These are phyloP conservation scores for Termitomyces eurrhizus DNA, from an alignment of 768 basidiomycete species.

Conservation along the genomic window DNA sequence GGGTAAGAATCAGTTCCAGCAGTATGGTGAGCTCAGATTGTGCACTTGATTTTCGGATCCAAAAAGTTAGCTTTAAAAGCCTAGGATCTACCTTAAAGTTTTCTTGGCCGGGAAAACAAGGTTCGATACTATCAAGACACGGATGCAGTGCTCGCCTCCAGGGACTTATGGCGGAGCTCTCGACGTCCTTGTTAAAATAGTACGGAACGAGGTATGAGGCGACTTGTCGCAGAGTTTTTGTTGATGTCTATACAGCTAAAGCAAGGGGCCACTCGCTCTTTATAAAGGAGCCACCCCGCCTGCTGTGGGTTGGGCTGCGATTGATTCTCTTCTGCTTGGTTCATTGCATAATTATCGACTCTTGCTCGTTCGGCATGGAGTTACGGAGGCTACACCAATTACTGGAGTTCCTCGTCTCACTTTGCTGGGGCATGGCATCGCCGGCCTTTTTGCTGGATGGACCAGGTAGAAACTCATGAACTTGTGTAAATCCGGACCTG, in stretches of 20 bases:
- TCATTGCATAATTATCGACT: conserved; percentile 73
- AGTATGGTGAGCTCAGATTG: conserved; percentile 6
- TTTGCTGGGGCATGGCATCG: conserved; percentile 59
- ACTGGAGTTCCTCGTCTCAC: conserved; percentile 48
- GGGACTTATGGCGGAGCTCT: conserved; percentile 60
- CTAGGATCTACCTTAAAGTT: conserved; percentile 2
- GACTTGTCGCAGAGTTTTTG: not conserved
- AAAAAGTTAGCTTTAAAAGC: conserved; percentile 3
- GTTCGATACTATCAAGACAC: conserved; percentile 72
- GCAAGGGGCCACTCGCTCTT: conserved; percentile 55
- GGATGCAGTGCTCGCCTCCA: conserved; percentile 64
- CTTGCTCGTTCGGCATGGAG: conserved; percentile 45
- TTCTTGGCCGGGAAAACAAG: conserved; percentile 26
- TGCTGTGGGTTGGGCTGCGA: conserved; percentile 68
- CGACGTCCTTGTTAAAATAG: conserved; percentile 52
- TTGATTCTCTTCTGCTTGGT: conserved; percentile 67
- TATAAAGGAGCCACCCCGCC: conserved; percentile 77
- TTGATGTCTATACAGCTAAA: conserved; percentile 3
- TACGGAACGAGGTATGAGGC: conserved; percentile 54
- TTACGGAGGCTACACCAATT: conserved; percentile 48
- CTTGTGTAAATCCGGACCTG: conserved; percentile 3
- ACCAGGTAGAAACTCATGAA: conserved; percentile 48
- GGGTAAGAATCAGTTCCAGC: conserved; percentile 39
- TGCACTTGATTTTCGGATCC: not conserved
- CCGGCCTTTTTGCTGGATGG: conserved; percentile 64